A percentile compares a stretch with the other conserved stretches of the same genome.
phyloP scores from a whole-genome alignment of 331 rosid genomes.

The Malus hybrid region DNA sequence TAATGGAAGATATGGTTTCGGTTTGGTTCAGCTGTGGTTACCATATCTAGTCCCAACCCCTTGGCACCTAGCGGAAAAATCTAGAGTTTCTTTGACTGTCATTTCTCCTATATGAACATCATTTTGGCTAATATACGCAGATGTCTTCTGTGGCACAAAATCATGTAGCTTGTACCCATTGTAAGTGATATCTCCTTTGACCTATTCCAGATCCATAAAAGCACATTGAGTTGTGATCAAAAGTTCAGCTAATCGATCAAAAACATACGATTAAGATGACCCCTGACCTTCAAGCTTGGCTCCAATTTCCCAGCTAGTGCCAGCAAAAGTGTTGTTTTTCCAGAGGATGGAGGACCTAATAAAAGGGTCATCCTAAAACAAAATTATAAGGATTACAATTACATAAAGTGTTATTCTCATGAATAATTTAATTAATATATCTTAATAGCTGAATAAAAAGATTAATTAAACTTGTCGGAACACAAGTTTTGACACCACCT shows the following conservation, averaged over 20 bases:
- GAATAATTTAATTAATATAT: background rate
- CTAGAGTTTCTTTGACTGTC: constrained; percentile 92
- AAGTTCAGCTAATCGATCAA: background rate
- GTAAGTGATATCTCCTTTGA: constrained; percentile 60
- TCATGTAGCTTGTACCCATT: constrained; percentile 65
- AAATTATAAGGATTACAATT: background rate
- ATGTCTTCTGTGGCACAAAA: constrained; percentile 77
- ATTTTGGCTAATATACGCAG: constrained; percentile 92
- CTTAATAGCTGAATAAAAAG: too few species aligned
- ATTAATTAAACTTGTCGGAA: too few species aligned
- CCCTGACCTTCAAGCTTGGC: constrained; percentile 48
- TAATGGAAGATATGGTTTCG: too few species aligned
- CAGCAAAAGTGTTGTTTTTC: constrained; percentile 80
- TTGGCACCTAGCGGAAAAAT: constrained; percentile 89
- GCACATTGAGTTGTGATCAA: background rate
- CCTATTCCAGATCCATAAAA: constrained; percentile 28
- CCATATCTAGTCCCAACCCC: constrained; percentile 93
- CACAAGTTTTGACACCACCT: too few species aligned
- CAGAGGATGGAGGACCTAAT: constrained; percentile 12
- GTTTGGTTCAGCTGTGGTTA: constrained; percentile 14
- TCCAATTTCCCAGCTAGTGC: constrained; percentile 93
- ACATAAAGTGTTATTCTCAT: background rate
- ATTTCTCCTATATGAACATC: constrained; percentile 88
- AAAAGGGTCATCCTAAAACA: constrained; percentile 68
- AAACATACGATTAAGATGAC: background rate